Base-by-base conservation (phyloP, 2,329 filamentous ascomycete species). In the Myriosclerotinia duriaeana region DNA sequence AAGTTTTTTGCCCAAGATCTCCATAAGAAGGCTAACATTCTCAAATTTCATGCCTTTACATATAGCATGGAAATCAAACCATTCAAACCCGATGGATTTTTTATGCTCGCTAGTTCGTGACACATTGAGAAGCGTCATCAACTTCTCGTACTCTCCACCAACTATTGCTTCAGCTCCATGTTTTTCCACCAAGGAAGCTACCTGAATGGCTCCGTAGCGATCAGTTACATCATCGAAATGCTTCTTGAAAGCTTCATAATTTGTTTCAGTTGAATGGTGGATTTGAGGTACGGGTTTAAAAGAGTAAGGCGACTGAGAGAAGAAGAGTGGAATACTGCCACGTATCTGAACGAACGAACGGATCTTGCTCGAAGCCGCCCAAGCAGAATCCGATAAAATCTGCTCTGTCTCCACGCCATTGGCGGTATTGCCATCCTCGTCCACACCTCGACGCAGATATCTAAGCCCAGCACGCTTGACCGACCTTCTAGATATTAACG, bases 21-120 rank as follows among this genome's bases (percentile, higher is more conserved):
- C 84, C 63, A 99, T 83, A 1, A 99, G 83, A 38, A 89, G 81
- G 66, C 88, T 90, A 15, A 98, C 93, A 67, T 98, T 98, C 75
- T 98, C 94, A 74, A 98, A 99, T 72, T 92, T 96, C 94, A 99
- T 97, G 0, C 95, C 95, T 20, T 92, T 89, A 75, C 95, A 98
- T 38, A 91, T 91, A 22, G 87, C 84, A 77, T 98, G 95, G 74
- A 99, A 99, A 75, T 99, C 95, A 73, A 98, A 99, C 95, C 95
- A 99, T 75, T 97, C 92, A 74, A 96, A 96, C 0, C 82, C 84
- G 15, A 95, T 78, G 12, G 81, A 76, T 7, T 60, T 48, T 44
- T 44, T 53, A 22, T 48, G 14, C 9, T 77, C 73, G 2, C 70
- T 76, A 5, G 82, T 81, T 8, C 81, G 81, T 53, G 85, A 81